phyloP scores from a whole-genome alignment of 495 filamentous ascomycete species.

The Cercophora samala region DNA sequence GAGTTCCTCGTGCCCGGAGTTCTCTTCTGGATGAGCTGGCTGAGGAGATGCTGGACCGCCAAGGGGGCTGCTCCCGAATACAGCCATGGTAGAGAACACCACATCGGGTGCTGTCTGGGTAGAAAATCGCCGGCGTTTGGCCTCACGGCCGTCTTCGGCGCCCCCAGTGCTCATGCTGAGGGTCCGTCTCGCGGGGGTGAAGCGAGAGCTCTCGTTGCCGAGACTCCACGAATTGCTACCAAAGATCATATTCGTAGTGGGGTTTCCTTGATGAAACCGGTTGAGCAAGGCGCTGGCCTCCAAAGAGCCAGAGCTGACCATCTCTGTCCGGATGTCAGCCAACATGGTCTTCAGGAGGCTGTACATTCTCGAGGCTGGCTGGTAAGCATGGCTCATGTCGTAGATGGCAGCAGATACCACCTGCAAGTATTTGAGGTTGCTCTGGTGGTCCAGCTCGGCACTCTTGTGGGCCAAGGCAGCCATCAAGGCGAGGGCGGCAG shows the following conservation, averaged over 20 bases:
- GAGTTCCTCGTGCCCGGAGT: neutral
- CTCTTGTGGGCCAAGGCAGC: conserved; percentile 44
- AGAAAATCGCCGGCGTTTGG: conserved; percentile 24
- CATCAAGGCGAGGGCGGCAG: conserved; percentile 51
- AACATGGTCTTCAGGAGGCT: conserved; percentile 36
- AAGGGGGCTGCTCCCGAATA: conserved; percentile 5
- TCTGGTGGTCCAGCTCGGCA: conserved; percentile 33
- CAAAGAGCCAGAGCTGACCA: conserved; percentile 23
- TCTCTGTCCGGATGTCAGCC: conserved; percentile 33
- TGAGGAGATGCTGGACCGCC: conserved; percentile 4
- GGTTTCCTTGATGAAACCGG: conserved; percentile 10
- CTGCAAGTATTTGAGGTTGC: conserved; percentile 37
- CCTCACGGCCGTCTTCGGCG: conserved; percentile 15
- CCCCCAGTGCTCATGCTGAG: neutral
- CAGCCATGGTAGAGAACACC: conserved; percentile 2
- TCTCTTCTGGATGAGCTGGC: conserved; percentile 12
- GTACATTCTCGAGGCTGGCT: conserved; percentile 37
- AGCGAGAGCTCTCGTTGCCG: neutral
- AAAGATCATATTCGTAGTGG: conserved; percentile 10
- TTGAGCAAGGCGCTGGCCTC: conserved; percentile 11
- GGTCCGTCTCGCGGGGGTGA: neutral
- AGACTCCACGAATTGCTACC: conserved; percentile 14
- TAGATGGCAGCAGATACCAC: conserved; percentile 41
- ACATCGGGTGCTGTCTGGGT: conserved; percentile 14
- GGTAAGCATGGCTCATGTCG: conserved; percentile 42